These are phyloP conservation scores for Larix kaempferi DNA, from an alignment of 75 land plant species.

Conservation along the genomic window DNA sequence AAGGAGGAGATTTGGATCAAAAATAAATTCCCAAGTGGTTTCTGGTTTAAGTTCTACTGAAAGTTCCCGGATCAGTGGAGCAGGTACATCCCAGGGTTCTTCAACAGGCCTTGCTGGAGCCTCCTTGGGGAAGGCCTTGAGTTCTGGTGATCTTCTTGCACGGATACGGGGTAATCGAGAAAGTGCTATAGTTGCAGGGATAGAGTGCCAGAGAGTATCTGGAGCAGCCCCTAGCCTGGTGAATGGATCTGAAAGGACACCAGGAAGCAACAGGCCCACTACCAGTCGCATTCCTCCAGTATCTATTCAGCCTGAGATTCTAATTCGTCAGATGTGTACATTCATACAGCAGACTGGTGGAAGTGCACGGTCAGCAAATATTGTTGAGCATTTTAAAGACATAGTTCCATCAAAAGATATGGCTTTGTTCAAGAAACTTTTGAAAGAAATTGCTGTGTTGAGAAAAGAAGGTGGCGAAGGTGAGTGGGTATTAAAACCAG, in stretches of 20 bases:
- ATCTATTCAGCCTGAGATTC: conserved; percentile 53
- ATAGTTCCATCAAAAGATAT: conserved; percentile 53
- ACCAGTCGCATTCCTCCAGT: not conserved
- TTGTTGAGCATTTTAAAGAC: conserved; percentile 73
- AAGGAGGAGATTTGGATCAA: conserved; percentile 77
- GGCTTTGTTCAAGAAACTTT: conserved; percentile 73
- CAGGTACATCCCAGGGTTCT: conserved; percentile 17
- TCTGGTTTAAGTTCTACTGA: conserved; percentile 23
- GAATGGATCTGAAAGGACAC: not conserved
- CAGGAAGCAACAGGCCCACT: conserved; percentile 9
- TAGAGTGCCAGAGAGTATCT: conserved; percentile 22
- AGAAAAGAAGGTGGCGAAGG: conserved; percentile 53
- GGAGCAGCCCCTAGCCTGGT: conserved; percentile 1
- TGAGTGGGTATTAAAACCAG: conserved; percentile 81
- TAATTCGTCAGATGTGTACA: conserved; percentile 67
- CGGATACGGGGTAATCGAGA: conserved; percentile 61
- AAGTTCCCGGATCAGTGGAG: conserved; percentile 6
- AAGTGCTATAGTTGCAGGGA: conserved; percentile 46
- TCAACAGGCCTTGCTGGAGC: conserved; percentile 54
- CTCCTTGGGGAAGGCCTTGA: conserved; percentile 70
- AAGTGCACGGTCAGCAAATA: conserved; percentile 41
- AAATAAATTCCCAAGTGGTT: conserved; percentile 45
- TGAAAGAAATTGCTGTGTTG: conserved; percentile 79
- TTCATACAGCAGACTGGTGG: conserved; percentile 80
- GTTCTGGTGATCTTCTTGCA: conserved; percentile 79